Evolutionary conservation across 176 grass and related monocot genomes (phyloP).

Genomic region (Carex parvula): DNA sequence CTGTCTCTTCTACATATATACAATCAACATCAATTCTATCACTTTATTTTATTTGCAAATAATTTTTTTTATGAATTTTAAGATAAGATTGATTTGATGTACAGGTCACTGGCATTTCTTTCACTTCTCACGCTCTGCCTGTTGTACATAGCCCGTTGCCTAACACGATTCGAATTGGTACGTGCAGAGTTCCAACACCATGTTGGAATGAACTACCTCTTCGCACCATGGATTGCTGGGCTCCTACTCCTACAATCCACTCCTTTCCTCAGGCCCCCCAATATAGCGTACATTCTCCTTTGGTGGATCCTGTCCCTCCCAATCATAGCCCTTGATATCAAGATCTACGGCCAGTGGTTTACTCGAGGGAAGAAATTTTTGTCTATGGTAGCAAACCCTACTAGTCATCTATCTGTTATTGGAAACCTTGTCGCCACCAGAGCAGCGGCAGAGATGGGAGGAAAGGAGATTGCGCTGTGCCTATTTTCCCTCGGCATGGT

Average conservation of each 20-base stretch:
- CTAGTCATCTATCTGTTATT: conserved; percentile 66
- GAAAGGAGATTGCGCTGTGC: conserved; percentile 39
- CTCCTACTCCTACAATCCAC: conserved; percentile 54
- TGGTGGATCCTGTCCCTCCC: conserved; percentile 54
- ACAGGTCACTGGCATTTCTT: conserved; percentile 22
- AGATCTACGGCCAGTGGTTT: conserved; percentile 77
- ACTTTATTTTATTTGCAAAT: not conserved
- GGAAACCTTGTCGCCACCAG: conserved; percentile 54
- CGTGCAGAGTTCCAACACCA: conserved; percentile 68
- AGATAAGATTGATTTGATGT: not conserved
- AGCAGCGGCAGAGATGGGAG: conserved; percentile 46
- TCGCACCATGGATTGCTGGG: conserved; percentile 66
- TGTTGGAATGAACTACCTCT: conserved; percentile 84
- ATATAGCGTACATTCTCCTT: conserved; percentile 1
- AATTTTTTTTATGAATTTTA: not conserved
- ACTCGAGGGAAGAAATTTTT: conserved; percentile 53
- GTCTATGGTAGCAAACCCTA: conserved; percentile 65
- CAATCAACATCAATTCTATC: not conserved
- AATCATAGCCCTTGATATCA: conserved; percentile 58
- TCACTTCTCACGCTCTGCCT: not conserved
- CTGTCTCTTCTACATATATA: too few relatives aligned
- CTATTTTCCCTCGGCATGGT: conserved; percentile 59
- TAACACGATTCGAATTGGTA: conserved; percentile 34
- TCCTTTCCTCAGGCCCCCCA: conserved; percentile 17
- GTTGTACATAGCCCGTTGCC: conserved; percentile 1